phyloP scores from a whole-genome alignment of 768 basidiomycete genomes.

The Roridomyces roridus region DNA sequence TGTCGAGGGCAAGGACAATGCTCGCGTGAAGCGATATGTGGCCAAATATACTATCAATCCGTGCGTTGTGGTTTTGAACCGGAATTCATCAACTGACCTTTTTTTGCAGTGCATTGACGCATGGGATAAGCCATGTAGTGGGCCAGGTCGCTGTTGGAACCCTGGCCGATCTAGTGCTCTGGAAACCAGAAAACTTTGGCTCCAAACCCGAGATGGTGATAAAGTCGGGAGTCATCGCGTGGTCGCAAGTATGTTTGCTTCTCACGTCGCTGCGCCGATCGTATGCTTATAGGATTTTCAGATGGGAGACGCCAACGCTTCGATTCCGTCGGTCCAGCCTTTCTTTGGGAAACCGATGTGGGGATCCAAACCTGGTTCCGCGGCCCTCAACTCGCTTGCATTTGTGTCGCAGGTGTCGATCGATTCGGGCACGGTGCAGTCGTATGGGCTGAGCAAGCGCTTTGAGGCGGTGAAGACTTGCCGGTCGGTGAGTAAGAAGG shows the following conservation, averaged over 20 bases:
- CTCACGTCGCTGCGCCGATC: neutral
- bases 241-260: slow-evolving; percentile 74
- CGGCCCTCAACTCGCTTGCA: slow-evolving; percentile 81
- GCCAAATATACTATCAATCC: slow-evolving; percentile 98
- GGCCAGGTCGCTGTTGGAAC: slow-evolving; percentile 84
- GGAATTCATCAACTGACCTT: neutral
- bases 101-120: slow-evolving; percentile 79
- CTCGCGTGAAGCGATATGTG: slow-evolving; percentile 91
- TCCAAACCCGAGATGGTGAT: slow-evolving; percentile 92
- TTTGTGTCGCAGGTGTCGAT: slow-evolving; percentile 86
- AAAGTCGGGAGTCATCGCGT: slow-evolving; percentile 93
- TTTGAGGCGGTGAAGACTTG: slow-evolving; percentile 80
- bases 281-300: slow-evolving; percentile 34
- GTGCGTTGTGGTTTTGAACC: slow-evolving; percentile 52
- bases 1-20: slow-evolving; percentile 75
- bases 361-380: slow-evolving; percentile 80
- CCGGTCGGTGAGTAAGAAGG: slow-evolving; percentile 76
- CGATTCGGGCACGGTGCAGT: slow-evolving; percentile 53
- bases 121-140: slow-evolving; percentile 88
- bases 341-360: slow-evolving; percentile 91
- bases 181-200: slow-evolving; percentile 95
- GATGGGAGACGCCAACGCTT: slow-evolving; percentile 98
- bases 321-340: slow-evolving; percentile 96
- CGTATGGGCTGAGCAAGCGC: slow-evolving; percentile 72
- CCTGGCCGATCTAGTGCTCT: slow-evolving; percentile 93